These are phyloP conservation scores for Clonostachys rhizophaga DNA, from an alignment of 2,329 filamentous ascomycete genomes.

Conservation along the genomic window DNA sequence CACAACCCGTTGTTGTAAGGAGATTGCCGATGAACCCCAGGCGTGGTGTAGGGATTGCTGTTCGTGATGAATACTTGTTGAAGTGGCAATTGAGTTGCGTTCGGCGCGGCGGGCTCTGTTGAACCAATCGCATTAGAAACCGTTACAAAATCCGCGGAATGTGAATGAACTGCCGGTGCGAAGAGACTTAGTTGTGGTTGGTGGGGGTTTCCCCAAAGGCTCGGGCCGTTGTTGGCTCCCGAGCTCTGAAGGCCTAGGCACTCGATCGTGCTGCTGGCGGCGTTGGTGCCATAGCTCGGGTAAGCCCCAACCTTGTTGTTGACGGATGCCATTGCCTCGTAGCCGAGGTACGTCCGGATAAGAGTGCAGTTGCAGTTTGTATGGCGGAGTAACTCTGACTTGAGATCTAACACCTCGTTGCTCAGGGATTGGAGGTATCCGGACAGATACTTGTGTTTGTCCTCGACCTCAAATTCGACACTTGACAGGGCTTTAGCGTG, in stretches of 20 bases:
- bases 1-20: too few relatives aligned
- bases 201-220: neutral
- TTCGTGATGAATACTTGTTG: too few relatives aligned
- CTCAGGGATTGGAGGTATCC: constrained; percentile 14
- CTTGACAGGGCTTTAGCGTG: constrained; percentile 19
- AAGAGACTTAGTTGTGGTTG: neutral
- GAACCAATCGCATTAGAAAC: too few relatives aligned
- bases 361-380: constrained; percentile 20
- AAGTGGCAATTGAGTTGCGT: too few relatives aligned
- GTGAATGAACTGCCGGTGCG: too few relatives aligned
- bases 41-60: too few relatives aligned
- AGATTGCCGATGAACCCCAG: too few relatives aligned
- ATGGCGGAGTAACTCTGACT: constrained; percentile 19
- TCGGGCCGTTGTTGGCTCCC: neutral
- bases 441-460: constrained; percentile 19
- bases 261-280: neutral
- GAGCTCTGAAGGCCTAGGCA: neutral
- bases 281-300: neutral
- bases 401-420: constrained; percentile 19
- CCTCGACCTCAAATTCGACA: constrained; percentile 18
- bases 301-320: constrained; percentile 8
- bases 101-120: too few relatives aligned
- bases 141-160: too few relatives aligned
- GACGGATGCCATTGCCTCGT: constrained; percentile 20
- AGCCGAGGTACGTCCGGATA: constrained; percentile 21